Evolutionary conservation across 164 flowering plant species (phyloP).

Genomic region (Protea cynaroides): DNA sequence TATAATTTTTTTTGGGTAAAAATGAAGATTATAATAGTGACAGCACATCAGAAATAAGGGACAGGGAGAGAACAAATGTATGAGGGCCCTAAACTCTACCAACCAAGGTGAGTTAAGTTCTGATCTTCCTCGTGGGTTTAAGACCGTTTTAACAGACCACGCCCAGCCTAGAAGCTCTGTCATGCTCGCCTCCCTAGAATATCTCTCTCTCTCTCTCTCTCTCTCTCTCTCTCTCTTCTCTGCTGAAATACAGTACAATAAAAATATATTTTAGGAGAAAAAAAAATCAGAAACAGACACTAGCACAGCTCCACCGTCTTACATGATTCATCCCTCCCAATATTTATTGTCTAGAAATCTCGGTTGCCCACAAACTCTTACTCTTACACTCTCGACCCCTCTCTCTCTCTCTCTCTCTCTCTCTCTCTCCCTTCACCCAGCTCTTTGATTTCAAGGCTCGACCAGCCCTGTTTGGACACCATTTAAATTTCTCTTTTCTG

Average conservation of each 20-base stretch:
- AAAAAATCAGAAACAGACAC: not conserved
- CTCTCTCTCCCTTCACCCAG: not conserved
- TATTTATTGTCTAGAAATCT: slow-evolving; percentile 5
- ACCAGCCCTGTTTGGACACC: not conserved
- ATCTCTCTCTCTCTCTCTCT: not conserved
- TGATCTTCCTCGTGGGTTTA: not conserved
- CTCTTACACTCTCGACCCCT: not conserved
- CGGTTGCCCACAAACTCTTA: not conserved
- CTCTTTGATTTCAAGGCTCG: not conserved
- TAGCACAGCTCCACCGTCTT: not conserved
- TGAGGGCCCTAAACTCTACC: not conserved
- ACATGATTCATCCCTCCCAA: not conserved
- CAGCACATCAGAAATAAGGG: not conserved
- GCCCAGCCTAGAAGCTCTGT: not conserved
- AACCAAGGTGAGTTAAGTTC: not conserved
- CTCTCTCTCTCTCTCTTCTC: no score
- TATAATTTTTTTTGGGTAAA: no score
- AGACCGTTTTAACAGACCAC: not conserved
- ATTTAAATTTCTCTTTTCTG: slow-evolving; percentile 5
- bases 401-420: not conserved
- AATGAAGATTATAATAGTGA: not conserved
- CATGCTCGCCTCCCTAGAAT: not conserved
- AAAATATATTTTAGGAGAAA: no score
- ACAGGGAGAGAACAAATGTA: not conserved
- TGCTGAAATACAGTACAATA: no score